Evolutionary conservation across 1,284 basidiomycete species (phyloP).

Genomic region (Austroboletus novae-zelandiae): DNA sequence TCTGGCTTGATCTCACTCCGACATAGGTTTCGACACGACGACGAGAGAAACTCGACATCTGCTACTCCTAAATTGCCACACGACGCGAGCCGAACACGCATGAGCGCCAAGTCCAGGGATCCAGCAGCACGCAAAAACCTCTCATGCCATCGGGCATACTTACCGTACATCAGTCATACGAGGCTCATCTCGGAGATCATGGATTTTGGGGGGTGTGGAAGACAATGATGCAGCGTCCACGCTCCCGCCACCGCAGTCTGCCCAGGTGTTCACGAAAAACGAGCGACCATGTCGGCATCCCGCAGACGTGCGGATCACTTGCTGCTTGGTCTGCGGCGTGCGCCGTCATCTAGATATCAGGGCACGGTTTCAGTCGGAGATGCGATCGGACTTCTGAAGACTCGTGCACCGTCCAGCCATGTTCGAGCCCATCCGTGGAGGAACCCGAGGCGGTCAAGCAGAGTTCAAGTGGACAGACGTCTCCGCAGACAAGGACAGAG

Average conservation of each 20-base stretch:
- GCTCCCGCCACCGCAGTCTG: background rate
- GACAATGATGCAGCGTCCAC: conserved; percentile 1
- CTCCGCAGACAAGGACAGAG: conserved; percentile 86
- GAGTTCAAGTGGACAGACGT: conserved; percentile 94
- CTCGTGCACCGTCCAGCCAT: conserved; percentile 34
- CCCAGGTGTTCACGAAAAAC: background rate
- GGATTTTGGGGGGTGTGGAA: background rate
- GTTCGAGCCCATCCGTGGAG: conserved; percentile 82
- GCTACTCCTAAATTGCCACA: background rate
- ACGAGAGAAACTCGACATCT: background rate
- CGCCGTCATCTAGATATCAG: conserved; percentile 13
- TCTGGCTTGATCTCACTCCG: conserved; percentile 1
- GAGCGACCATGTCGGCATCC: conserved; percentile 20
- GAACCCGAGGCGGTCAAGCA: conserved; percentile 84
- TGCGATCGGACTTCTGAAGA: conserved; percentile 10
- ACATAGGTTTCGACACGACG: background rate
- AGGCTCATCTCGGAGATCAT: conserved; percentile 7
- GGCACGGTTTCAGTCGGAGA: conserved; percentile 21
- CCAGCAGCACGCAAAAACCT: conserved; percentile 1
- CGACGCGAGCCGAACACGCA: background rate
- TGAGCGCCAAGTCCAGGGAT: background rate
- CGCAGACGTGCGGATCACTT: conserved; percentile 21
- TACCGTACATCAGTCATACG: background rate
- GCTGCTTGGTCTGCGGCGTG: background rate
- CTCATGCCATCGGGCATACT: background rate